Evolutionary conservation across 2,329 filamentous ascomycete genomes (phyloP).

Genomic region (Dryadomyces sulphureus): DNA sequence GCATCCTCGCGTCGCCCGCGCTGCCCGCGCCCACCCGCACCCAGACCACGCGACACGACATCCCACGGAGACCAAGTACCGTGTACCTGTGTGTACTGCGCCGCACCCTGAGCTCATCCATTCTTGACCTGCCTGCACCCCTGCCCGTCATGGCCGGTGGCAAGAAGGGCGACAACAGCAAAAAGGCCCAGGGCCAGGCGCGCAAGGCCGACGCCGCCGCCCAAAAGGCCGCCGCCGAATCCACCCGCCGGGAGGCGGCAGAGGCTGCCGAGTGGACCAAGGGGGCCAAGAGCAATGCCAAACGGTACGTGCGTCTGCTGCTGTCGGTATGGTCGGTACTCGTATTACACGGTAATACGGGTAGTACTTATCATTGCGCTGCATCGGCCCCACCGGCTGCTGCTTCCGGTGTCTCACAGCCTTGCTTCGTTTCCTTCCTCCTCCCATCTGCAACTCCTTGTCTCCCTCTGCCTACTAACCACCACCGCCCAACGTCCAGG

Average conservation of each 20-base stretch:
- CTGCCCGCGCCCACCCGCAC: not conserved
- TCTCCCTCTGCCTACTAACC: not conserved
- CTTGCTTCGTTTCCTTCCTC: constrained; percentile 22
- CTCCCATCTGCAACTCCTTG: not conserved
- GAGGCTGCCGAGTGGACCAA: constrained; percentile 73
- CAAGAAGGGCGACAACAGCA: constrained; percentile 65
- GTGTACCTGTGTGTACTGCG: not conserved
- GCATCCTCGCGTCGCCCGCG: not conserved
- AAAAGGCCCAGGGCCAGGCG: constrained; percentile 81
- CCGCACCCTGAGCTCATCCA: not conserved
- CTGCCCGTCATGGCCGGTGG: constrained; percentile 48
- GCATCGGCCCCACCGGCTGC: not conserved
- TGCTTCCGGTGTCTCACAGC: not conserved
- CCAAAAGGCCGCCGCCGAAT: constrained; percentile 57
- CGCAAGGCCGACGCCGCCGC: constrained; percentile 83
- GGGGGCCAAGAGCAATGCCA: constrained; percentile 69
- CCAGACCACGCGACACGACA: not conserved
- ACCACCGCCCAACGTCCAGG: constrained; percentile 27
- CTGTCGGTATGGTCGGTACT: not conserved
- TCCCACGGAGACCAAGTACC: no score
- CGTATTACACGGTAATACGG: not conserved
- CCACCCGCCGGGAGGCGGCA: constrained; percentile 46
- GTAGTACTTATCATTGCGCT: not conserved
- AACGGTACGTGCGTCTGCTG: constrained; percentile 51
- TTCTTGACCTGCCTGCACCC: not conserved